phyloP scores from a whole-genome alignment of 2,329 filamentous ascomycete species.

The Reticulascus tulasneorum region DNA sequence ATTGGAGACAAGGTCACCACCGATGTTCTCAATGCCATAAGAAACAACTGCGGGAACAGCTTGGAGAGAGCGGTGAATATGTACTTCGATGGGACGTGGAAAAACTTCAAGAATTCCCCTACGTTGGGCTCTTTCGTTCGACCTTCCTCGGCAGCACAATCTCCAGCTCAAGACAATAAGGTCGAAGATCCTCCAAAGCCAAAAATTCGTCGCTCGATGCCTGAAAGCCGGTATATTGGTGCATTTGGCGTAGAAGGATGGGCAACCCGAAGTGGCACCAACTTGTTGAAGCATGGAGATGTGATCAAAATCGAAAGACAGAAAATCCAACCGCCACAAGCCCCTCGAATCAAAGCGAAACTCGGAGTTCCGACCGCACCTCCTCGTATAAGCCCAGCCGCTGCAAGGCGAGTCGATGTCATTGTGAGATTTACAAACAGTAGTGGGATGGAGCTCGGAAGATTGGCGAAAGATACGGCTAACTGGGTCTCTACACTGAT shows the following conservation, averaged over 20 bases:
- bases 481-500: constrained; percentile 90
- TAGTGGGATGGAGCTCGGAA: constrained; percentile 76
- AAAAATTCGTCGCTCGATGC: constrained; percentile 23
- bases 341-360: constrained; percentile 40
- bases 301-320: constrained; percentile 81
- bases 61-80: constrained; percentile 64
- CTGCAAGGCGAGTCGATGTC: constrained; percentile 71
- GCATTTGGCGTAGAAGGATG: constrained; percentile 89
- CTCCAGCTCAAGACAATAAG: background rate
- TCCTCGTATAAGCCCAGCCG: constrained; percentile 39
- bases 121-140: background rate
- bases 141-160: background rate
- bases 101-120: constrained; percentile 34
- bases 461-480: constrained; percentile 80
- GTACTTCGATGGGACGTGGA: constrained; percentile 68
- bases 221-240: constrained; percentile 69
- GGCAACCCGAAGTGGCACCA: constrained; percentile 79
- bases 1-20: constrained; percentile 52
- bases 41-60: constrained; percentile 51
- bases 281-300: constrained; percentile 76
- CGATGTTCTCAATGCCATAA: constrained; percentile 46
- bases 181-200: constrained; percentile 6
- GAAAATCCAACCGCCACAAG: constrained; percentile 60
- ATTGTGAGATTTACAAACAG: constrained; percentile 86
- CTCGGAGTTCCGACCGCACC: constrained; percentile 28